Base-by-base conservation (phyloP, 164 flowering plant genomes). In the Echeveria elegans region DNA sequence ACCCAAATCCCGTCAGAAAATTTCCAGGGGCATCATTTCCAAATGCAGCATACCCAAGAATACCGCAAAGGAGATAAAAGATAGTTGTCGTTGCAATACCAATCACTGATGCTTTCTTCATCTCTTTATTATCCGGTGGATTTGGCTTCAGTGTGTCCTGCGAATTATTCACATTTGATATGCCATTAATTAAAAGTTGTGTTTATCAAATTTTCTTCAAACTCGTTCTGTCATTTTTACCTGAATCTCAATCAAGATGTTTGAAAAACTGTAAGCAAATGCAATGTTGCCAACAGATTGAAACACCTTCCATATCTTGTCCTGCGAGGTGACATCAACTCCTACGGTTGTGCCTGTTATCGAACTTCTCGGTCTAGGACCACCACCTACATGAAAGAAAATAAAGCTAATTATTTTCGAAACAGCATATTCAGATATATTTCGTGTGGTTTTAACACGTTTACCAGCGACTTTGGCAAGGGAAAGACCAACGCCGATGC, bases 201-300 rank as follows among this genome's bases (percentile, higher is more conserved):
- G 6, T 36, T 0, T 36, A 36, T 10, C 38, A 36, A 36, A 36
- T 36, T 0, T 36, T 0, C 38, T 10, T 1, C 6, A 5, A 6
- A 36, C 38, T 0, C 9, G 31, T 58, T n/a, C n/a, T n/a, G n/a
- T 4, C 19, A n/a, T 0, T 24, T 2, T 26, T 59, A 64, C 98
- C 91, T 86, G 88, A 34, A 86, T 81, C 65, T 86, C 88, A 24
- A 86, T 68, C 59, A 83, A 60, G 69, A 86, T 68, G 65, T 58
- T 66, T 50, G 84, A 74, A 68, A 72, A 84, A 19, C 81, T 29
- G 70, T 71, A 82, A 47, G 88, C 79, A 72, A 84, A 78, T 18
- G 82, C 83, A 63, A 86, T 76, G 58, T 84, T 73, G 18, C 86
- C 88, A 26, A 82, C 37, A 31, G 90, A 88, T 59, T 70, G 66